Percentiles rank a stretch among this genome's conserved stretches.
phyloP scores from a whole-genome alignment of 2,329 filamentous ascomycete species.

The Fusarium sacchari region DNA sequence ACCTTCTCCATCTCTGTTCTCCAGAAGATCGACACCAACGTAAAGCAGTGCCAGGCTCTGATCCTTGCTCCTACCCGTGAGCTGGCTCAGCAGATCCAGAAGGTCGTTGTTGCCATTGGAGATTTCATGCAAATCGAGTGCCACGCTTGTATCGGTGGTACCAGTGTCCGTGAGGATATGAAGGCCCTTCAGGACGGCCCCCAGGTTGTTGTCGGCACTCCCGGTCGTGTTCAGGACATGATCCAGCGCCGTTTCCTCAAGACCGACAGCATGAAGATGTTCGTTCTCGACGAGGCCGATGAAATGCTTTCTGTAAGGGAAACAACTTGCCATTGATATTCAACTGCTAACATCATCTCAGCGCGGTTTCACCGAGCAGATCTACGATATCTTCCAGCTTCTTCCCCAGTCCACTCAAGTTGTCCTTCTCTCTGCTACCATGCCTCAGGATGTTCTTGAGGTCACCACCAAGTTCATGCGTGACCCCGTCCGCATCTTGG shows the following conservation, averaged over 20 bases:
- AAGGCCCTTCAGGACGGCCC: constrained; percentile 95
- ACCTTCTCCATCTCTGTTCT: constrained; percentile 99
- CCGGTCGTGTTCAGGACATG: constrained; percentile 99
- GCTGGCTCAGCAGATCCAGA: constrained; percentile 99
- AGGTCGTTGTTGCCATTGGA: constrained; percentile 97
- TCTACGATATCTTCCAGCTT: constrained; percentile 99
- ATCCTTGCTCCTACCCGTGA: constrained; percentile 98
- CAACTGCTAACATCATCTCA: constrained; percentile 55
- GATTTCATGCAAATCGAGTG: constrained; percentile 99
- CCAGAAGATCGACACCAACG: constrained; percentile 94
- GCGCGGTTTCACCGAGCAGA: constrained; percentile 99
- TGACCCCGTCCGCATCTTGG: constrained; percentile 97
- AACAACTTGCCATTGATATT: not conserved
- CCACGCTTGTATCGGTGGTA: constrained; percentile 99
- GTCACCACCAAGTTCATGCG: constrained; percentile 99
- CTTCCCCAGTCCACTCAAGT: constrained; percentile 98
- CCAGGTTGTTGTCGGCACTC: constrained; percentile 97
- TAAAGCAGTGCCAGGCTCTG: constrained; percentile 98
- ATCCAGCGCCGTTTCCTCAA: constrained; percentile 97
- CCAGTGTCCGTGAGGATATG: constrained; percentile 98
- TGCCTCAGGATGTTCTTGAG: constrained; percentile 98
- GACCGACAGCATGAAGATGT: constrained; percentile 99
- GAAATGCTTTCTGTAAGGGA: constrained; percentile 91
- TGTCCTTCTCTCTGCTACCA: constrained; percentile 96
- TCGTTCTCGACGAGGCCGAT: constrained; percentile 98